phyloP scores from a whole-genome alignment of 2,329 filamentous ascomycete species.

The Seiridium cupressi region DNA sequence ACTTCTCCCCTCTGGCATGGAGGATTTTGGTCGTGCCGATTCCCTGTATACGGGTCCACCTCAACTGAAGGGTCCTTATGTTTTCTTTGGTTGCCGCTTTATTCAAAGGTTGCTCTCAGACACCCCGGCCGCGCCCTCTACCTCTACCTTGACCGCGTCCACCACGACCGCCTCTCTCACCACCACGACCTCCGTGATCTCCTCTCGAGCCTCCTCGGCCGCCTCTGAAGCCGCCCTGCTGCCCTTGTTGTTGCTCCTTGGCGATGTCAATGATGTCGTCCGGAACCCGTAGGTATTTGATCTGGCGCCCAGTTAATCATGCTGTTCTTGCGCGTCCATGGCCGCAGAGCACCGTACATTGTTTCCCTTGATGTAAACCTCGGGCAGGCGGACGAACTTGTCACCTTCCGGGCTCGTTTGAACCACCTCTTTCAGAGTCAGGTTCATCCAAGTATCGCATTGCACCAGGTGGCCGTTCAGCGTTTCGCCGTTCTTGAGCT shows the following conservation, averaged over 20 bases:
- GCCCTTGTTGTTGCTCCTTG: constrained; percentile 84
- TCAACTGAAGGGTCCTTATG: not conserved
- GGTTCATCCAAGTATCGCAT: constrained; percentile 99
- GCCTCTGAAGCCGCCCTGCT: constrained; percentile 62
- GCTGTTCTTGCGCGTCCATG: not conserved
- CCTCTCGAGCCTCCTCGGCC: constrained; percentile 61
- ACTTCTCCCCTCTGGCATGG: not conserved
- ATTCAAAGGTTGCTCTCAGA: constrained; percentile 16
- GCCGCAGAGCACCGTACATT: constrained; percentile 64
- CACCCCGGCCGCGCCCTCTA: constrained; percentile 37
- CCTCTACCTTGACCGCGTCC: constrained; percentile 51
- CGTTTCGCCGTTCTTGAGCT: constrained; percentile 68
- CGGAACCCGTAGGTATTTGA: constrained; percentile 95
- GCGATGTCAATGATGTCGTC: constrained; percentile 95
- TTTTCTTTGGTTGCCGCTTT: not conserved
- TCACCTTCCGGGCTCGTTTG: constrained; percentile 95
- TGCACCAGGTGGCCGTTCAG: constrained; percentile 93
- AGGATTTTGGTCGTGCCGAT: not conserved
- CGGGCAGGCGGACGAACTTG: constrained; percentile 86
- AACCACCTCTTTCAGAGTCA: constrained; percentile 94
- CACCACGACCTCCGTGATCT: constrained; percentile 56
- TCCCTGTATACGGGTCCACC: not conserved
- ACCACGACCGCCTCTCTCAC: constrained; percentile 54
- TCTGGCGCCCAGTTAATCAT: constrained; percentile 54
- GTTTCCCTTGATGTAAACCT: constrained; percentile 96